These are phyloP conservation scores for Colletotrichum sp. DNA, from an alignment of 2,329 filamentous ascomycete genomes.

Conservation along the genomic window DNA sequence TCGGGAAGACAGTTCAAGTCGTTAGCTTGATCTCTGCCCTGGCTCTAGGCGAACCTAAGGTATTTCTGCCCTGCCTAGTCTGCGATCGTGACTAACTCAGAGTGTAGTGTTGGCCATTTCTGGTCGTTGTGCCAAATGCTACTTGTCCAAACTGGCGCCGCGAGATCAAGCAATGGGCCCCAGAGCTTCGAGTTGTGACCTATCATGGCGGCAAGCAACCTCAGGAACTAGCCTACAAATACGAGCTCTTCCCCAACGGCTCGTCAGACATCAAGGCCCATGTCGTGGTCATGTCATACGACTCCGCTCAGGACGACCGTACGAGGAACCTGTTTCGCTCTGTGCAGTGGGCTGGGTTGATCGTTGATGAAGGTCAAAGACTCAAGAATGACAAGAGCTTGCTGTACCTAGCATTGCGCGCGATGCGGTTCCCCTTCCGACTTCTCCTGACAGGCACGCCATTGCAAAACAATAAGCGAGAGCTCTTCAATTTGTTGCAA, in stretches of 20 bases:
- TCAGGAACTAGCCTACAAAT: constrained; percentile 77
- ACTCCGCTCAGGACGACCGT: constrained; percentile 78
- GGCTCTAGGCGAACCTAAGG: constrained; percentile 64
- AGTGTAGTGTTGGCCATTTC: constrained; percentile 79
- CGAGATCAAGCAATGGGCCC: constrained; percentile 94
- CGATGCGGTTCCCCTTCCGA: constrained; percentile 81
- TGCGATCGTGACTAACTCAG: neutral
- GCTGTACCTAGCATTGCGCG: constrained; percentile 76
- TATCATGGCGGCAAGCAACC: constrained; percentile 83
- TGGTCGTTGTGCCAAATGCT: constrained; percentile 92
- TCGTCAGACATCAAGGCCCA: constrained; percentile 79
- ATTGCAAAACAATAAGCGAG: constrained; percentile 92
- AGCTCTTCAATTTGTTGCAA: constrained; percentile 95
- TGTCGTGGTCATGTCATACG: constrained; percentile 93
- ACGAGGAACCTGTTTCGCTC: constrained; percentile 69
- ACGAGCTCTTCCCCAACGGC: constrained; percentile 81
- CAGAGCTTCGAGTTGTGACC: constrained; percentile 84
- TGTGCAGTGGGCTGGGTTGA: constrained; percentile 83
- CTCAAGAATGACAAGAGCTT: constrained; percentile 91
- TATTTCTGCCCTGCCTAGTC: constrained; percentile 20
- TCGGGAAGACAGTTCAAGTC: constrained; percentile 96
- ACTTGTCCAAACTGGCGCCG: constrained; percentile 98
- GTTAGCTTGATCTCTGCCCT: constrained; percentile 81
- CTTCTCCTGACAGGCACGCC: constrained; percentile 90
- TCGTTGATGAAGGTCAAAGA: constrained; percentile 95